Percentiles rank a stretch among this genome's conserved stretches.
Conservation (phyloP, 2,329 filamentous ascomycete species). For the Aulographum hederae region DNA sequence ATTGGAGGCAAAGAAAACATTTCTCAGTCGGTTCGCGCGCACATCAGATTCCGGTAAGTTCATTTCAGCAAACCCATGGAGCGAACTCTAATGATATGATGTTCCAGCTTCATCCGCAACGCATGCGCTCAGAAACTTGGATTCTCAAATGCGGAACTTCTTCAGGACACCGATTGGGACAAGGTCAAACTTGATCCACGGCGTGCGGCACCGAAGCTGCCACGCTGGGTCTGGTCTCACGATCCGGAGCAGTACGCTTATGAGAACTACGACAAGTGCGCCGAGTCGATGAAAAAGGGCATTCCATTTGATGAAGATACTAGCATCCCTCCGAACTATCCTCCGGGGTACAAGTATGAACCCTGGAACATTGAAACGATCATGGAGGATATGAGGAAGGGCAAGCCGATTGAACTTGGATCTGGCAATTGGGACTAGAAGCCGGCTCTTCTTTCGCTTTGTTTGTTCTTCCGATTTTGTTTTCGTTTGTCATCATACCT, state of each 20-base stretch:
- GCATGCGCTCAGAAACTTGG: conserved; percentile 26
- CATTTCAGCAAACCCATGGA: not conserved
- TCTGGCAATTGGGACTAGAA: conserved; percentile 16
- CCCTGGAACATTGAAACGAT: conserved; percentile 25
- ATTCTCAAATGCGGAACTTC: conserved; percentile 2
- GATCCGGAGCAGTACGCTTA: conserved; percentile 27
- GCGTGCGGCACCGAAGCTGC: no score
- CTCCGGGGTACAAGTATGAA: conserved; percentile 18
- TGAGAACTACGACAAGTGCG: conserved; percentile 22
- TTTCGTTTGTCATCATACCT: no score
- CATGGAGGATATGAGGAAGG: conserved; percentile 19
- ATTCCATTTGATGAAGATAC: conserved; percentile 22
- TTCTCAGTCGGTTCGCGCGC: conserved; percentile 19
- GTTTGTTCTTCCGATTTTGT: no score
- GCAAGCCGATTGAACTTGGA: conserved; percentile 15
- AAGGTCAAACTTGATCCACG: conserved; percentile 19
- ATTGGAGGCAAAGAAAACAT: conserved; percentile 22
- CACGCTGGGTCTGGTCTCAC: conserved; percentile 27
- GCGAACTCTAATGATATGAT: conserved; percentile 1
- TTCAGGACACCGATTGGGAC: conserved; percentile 28
- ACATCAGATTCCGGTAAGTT: conserved; percentile 22
- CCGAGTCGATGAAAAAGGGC: conserved; percentile 22
- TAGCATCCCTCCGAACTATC: no score
- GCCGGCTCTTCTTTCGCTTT: no score
- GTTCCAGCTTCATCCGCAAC: conserved; percentile 24